Evolutionary conservation across 331 rosid genomes (phyloP).

Genomic region (Ulmus americana): DNA sequence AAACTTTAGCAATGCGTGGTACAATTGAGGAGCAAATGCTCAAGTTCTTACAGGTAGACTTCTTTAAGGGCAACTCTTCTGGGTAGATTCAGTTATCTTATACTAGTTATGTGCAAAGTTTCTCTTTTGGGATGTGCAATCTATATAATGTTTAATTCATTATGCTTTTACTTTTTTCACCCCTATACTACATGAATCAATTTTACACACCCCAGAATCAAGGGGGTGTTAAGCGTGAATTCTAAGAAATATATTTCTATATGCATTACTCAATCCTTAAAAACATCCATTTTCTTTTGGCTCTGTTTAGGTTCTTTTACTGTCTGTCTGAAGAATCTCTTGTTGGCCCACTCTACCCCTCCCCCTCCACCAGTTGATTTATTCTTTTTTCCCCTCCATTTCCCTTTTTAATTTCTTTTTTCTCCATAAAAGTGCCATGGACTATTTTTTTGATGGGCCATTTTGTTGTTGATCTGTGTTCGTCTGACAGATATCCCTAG

Average conservation of each 20-base stretch:
- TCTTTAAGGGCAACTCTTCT: neutral
- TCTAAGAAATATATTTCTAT: neutral
- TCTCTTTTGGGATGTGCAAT: neutral
- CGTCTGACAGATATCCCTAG: neutral
- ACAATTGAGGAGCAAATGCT: conserved; percentile 98
- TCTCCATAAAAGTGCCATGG: neutral
- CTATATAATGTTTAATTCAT: neutral
- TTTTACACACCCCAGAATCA: neutral
- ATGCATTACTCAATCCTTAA: neutral
- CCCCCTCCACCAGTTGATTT: neutral
- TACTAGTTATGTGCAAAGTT: neutral
- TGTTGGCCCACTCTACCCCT: neutral
- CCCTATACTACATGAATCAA: neutral
- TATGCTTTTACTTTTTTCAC: neutral
- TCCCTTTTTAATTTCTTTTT: neutral
- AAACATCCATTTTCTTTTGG: neutral
- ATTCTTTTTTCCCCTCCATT: neutral
- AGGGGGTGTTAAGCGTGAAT: neutral
- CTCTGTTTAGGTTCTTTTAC: neutral
- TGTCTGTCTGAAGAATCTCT: neutral
- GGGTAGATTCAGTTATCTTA: neutral
- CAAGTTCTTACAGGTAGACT: conserved; percentile 60
- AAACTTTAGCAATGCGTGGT: conserved; percentile 83
- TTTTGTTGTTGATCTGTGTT: neutral
- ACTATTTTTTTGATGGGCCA: neutral